phyloP scores from a whole-genome alignment of 2,329 filamentous ascomycete species.

The Tolypocladium capitatum region DNA sequence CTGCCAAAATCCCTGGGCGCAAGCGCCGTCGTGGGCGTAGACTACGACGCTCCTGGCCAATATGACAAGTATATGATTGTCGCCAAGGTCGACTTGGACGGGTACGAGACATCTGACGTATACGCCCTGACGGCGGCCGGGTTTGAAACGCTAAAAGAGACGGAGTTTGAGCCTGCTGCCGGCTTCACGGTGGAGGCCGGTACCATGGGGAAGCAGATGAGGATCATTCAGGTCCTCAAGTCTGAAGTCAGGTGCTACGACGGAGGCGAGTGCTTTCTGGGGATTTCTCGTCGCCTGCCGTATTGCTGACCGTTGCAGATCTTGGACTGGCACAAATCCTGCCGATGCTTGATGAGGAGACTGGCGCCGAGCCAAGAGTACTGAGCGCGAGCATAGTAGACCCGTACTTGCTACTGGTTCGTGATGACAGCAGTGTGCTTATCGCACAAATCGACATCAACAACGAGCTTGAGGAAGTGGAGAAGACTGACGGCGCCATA shows the following conservation, averaged over 20 bases:
- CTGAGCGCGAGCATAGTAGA: constrained; percentile 74
- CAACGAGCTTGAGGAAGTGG: constrained; percentile 75
- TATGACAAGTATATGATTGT: constrained; percentile 75
- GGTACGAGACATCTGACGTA: constrained; percentile 65
- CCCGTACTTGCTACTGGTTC: constrained; percentile 69
- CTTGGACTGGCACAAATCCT: constrained; percentile 82
- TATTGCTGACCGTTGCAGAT: constrained; percentile 35
- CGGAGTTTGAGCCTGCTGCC: constrained; percentile 84
- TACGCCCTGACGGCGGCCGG: constrained; percentile 61
- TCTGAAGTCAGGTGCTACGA: constrained; percentile 87
- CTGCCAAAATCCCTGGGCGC: constrained; percentile 45
- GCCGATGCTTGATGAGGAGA: constrained; percentile 84
- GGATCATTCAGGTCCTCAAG: constrained; percentile 77
- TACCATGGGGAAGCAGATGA: constrained; percentile 64
- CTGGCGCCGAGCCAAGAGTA: constrained; percentile 65
- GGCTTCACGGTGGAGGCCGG: constrained; percentile 79
- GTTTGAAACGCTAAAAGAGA: constrained; percentile 63
- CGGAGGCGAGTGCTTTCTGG: constrained; percentile 44
- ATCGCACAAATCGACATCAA: constrained; percentile 64
- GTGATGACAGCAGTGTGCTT: constrained; percentile 71
- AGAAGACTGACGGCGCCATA: constrained; percentile 44
- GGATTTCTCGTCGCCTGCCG: constrained; percentile 6
- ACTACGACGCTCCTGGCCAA: constrained; percentile 45
- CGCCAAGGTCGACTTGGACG: constrained; percentile 55
- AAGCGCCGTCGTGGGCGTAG: constrained; percentile 35